Conservation (phyloP, 164 flowering plant species). For the Vitis rotundifolia region DNA sequence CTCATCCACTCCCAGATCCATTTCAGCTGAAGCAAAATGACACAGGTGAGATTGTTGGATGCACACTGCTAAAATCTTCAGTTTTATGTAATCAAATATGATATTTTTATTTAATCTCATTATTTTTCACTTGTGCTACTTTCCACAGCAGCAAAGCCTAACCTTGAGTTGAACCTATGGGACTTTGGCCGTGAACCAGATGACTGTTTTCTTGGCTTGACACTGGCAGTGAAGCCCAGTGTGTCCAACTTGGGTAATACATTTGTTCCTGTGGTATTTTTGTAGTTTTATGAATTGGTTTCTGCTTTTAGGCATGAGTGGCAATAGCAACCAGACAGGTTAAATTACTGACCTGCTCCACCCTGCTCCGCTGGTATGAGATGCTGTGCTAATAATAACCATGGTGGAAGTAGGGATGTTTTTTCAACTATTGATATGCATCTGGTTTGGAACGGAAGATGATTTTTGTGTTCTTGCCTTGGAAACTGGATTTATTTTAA, state of each 20-base stretch:
- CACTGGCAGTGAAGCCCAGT: constrained; percentile 81
- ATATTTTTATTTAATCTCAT: not conserved
- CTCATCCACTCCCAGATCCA: constrained; percentile 53
- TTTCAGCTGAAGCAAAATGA: constrained; percentile 40
- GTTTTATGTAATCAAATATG: not conserved
- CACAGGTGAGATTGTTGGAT: constrained; percentile 33
- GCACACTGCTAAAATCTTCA: not conserved
- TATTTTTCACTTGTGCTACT: not conserved
- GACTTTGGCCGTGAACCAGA: constrained; percentile 64
- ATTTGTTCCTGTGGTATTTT: not conserved
- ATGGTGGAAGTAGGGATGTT: too few species aligned
- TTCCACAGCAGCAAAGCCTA: constrained; percentile 55
- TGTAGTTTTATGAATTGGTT: not conserved
- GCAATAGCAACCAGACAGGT: not conserved
- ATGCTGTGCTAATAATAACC: too few species aligned
- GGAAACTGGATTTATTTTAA: too few species aligned
- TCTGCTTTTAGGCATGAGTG: not conserved
- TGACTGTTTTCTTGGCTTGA: constrained; percentile 86
- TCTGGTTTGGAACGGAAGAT: too few species aligned
- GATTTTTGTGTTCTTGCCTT: too few species aligned
- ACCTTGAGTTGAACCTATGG: constrained; percentile 87
- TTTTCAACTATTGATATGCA: too few species aligned
- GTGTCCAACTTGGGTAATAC: constrained; percentile 53
- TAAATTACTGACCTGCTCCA: too few species aligned
- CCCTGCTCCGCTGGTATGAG: too few species aligned